Evolutionary conservation across 2,329 filamentous ascomycete genomes (phyloP), one percentile per base, ranked within the genome.

Genomic region (Mycocentrospora acerina): DNA sequence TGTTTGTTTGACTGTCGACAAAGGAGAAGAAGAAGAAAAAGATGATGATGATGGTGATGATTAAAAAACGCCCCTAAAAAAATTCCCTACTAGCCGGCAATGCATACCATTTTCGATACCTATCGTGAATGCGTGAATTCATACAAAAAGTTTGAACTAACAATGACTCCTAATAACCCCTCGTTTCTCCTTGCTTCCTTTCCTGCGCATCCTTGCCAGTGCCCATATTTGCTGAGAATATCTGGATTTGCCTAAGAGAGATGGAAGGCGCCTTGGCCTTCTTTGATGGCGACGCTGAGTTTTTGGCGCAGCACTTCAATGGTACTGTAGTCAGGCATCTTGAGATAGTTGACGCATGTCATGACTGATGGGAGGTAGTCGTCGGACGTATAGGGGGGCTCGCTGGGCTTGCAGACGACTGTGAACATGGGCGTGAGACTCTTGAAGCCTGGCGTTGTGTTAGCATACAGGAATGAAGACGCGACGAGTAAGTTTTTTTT

Each of bases 281-380:
- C 94, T 67, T 83, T 87, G 64, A 95, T 95, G 17, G 93, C 94
- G 50, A 85, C 85, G 50, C 80, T 82, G 37, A 98, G 76, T 66
- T 88, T 88, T 64, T 85, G 80, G 60, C 79, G 84, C 70, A 98
- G 82, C 35, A 85, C 77, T 2, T 88, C 80, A 46, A 95, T 72
- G 53, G 74, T 82, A 52, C 83, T 91, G 70, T 98, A 98, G 69
- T 98, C 89, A 14, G 93, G 93, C 61, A 98, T 79, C 71, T 98
- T 98, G 59, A 98, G 81, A 66, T 98, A 98, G 69, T 98, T 98
- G 70, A 95, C 93, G 67, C 94, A 98, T 9, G 94, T 98, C 94
- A 98, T 98, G 66, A 98, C 94, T 65, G 90, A 97, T 10, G 94
- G 93, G n/a, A 98, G 79, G 60, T 97, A 98, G 71, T 98, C 93